Base-by-base conservation (phyloP, 2,329 filamentous ascomycete genomes). In the Alternaria gansuensis region DNA sequence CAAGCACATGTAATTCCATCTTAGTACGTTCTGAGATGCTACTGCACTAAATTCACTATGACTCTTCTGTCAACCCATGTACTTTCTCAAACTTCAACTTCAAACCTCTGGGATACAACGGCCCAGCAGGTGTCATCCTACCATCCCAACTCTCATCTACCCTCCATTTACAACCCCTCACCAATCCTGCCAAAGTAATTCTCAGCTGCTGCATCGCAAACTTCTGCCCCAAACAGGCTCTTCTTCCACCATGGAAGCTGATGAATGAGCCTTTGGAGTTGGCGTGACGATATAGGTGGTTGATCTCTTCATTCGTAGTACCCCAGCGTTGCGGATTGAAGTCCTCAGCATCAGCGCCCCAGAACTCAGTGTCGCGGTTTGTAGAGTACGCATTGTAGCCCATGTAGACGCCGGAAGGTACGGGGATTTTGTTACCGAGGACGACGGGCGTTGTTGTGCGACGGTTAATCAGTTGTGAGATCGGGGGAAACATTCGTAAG, bases 391-490 rank as follows among this genome's bases (percentile, higher is more conserved):
- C 68, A 44, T 73, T 72, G 57, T 72, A 74, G 8, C 72, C 72
- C 13, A 70, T 11, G 36, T 71, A 74, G 3, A 66, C 65, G 23
- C 67, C 69, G 1, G 52, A 59, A 2, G 70, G 67, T 13, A 74
- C 46, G 1, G 60, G 44, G 17, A 73, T 65, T 3, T 60, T 54
- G 31, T 59, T 62, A 39, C 71, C 69, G 3, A 74, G 63, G 1
- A 44, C 59, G 11, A 74, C 70, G 0, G 76, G 66, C 2, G 64
- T 60, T 0, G 76, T 77, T 4, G 77, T 76, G 26, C 67, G 51
- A 5, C 82, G 77, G 53, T 84, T 84, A 62, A 84, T 80, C 40
- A 84, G 73, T 57, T 84, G 82, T 0, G 76, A 79, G 50, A 84
- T 79, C 7, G 82, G 82, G 0, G 82, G 82, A 55, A 80, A 82